phyloP scores from a whole-genome alignment of 768 basidiomycete genomes.

The Agaricus subrufescens region DNA sequence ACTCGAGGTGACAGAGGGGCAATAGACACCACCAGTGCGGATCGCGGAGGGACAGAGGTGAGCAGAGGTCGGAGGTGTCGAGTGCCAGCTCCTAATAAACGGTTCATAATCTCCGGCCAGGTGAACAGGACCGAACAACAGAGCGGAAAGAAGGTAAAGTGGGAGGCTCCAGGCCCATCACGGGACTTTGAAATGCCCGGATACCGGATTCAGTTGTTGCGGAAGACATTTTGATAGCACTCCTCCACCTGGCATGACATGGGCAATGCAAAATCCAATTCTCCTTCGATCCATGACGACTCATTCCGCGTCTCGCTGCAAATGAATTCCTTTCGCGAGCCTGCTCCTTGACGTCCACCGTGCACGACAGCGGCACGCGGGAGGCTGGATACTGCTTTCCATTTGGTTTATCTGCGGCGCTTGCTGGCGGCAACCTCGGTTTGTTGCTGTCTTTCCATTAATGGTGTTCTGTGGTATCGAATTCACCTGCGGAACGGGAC shows the following conservation, averaged over 20 bases:
- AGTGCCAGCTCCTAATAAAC: background rate
- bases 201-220: conserved; percentile 7
- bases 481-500: too few species aligned
- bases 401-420: too few species aligned
- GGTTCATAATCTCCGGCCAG: conserved; percentile 1
- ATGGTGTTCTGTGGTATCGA: too few species aligned
- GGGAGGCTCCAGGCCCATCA: conserved; percentile 5
- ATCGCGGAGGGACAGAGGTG: background rate
- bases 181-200: conserved; percentile 10
- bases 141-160: conserved; percentile 1
- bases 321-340: too few species aligned
- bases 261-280: too few species aligned
- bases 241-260: background rate
- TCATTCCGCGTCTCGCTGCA: too few species aligned
- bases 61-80: background rate
- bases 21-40: background rate
- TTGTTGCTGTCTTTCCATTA: too few species aligned
- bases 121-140: conserved; percentile 6
- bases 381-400: too few species aligned
- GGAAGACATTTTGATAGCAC: background rate
- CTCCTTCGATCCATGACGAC: too few species aligned
- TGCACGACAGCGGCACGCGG: too few species aligned
- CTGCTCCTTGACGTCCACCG: too few species aligned
- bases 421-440: too few species aligned
- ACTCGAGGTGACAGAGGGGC: background rate